A percentile compares a stretch with the other conserved stretches of the same genome.
Conservation (phyloP, 192 early-diverging fungal genomes). For the Geranomyces michiganensis region DNA sequence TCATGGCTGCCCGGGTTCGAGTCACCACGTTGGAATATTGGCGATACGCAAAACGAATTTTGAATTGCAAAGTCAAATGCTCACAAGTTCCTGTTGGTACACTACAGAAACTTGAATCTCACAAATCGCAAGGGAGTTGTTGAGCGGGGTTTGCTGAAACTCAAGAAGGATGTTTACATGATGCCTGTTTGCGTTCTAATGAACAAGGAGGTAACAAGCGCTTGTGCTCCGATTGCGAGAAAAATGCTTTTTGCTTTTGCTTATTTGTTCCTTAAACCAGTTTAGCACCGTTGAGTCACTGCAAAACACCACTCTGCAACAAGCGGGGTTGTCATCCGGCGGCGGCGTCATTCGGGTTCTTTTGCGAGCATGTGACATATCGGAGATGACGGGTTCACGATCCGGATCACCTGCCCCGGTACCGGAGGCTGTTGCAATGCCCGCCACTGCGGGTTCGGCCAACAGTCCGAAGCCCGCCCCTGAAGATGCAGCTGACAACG, state of each 20-base stretch:
- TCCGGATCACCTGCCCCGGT: not conserved
- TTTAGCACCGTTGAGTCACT: slow-evolving; percentile 60
- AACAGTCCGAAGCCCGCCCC: no score
- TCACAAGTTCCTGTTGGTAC: no score
- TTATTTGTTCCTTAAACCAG: slow-evolving; percentile 33
- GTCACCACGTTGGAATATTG: no score
- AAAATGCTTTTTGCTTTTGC: not conserved
- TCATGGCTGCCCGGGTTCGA: no score
- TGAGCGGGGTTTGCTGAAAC: slow-evolving; percentile 24
- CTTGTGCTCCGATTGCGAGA: not conserved
- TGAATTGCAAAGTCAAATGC: no score
- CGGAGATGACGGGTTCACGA: not conserved
- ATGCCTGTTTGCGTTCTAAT: slow-evolving; percentile 66
- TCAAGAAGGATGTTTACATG: slow-evolving; percentile 52
- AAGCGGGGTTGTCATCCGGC: slow-evolving; percentile 69
- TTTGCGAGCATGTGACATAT: slow-evolving; percentile 56
- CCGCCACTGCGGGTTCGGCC: no score
- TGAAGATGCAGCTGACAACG: no score
- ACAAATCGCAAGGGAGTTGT: slow-evolving; percentile 51
- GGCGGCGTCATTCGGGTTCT: slow-evolving; percentile 72
- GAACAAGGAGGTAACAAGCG: slow-evolving; percentile 62
- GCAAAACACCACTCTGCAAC: slow-evolving; percentile 68
- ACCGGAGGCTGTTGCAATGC: slow-evolving; percentile 36
- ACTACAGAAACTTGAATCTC: slow-evolving; percentile 59
- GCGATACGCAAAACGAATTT: no score